phyloP scores from a whole-genome alignment of 1,284 basidiomycete species.

The Mixia osmundae region DNA sequence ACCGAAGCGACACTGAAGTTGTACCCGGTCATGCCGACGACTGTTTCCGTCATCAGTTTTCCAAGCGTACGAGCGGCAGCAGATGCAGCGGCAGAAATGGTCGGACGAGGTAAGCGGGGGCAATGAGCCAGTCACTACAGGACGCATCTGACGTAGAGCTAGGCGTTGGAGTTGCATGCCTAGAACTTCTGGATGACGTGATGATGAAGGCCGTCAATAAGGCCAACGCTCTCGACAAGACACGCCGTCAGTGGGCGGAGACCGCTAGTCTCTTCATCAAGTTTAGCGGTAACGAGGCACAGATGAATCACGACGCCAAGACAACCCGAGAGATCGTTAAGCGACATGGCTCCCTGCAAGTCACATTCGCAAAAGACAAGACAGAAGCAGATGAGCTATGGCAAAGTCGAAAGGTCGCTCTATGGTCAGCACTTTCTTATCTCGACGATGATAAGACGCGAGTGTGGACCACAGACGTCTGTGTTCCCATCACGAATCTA shows the following conservation, averaged over 20 bases:
- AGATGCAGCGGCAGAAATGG: constrained; percentile 43
- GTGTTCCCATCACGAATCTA: constrained; percentile 14
- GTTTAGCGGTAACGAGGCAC: constrained; percentile 32
- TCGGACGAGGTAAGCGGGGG: too few relatives aligned
- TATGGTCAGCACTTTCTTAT: constrained; percentile 13
- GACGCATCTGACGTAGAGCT: too few relatives aligned
- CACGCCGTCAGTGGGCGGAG: constrained; percentile 32
- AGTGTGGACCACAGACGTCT: constrained; percentile 19
- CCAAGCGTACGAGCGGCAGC: constrained; percentile 31
- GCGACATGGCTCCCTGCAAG: constrained; percentile 42
- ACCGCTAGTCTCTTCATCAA: constrained; percentile 65
- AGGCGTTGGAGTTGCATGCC: constrained; percentile 29
- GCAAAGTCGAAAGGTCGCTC: constrained; percentile 51
- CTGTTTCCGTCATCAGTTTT: constrained; percentile 29
- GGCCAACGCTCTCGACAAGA: constrained; percentile 32
- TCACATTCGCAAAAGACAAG: constrained; percentile 40
- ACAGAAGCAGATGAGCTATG: constrained; percentile 53
- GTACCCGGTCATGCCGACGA: constrained; percentile 52
- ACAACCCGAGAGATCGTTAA: constrained; percentile 30
- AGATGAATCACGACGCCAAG: constrained; percentile 39
- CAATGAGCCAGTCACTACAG: too few relatives aligned
- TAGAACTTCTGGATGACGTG: constrained; percentile 45
- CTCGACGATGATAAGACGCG: too few relatives aligned
- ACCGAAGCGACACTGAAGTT: constrained; percentile 44
- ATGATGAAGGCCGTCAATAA: constrained; percentile 34